Conservation (phyloP, 768 basidiomycete species). For the Xerocomellus dryophilus region DNA sequence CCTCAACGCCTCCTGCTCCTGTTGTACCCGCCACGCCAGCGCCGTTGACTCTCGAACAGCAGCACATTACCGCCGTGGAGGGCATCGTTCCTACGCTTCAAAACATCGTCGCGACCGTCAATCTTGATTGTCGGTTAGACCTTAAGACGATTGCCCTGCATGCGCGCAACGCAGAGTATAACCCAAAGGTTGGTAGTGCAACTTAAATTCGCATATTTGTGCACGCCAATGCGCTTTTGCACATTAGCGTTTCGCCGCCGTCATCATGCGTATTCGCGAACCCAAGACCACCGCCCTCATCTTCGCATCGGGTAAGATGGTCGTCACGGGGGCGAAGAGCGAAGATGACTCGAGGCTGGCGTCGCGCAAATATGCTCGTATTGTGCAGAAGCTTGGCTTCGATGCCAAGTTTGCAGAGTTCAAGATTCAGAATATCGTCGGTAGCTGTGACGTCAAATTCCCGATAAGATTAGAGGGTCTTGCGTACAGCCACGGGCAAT, state of each 20-base stretch:
- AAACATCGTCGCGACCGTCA: conserved; percentile 99
- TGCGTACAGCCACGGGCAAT: conserved; percentile 96
- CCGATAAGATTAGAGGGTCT: conserved; percentile 97
- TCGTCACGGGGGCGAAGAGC: conserved; percentile 98
- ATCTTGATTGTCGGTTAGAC: conserved; percentile 93
- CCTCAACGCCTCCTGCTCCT: conserved; percentile 51
- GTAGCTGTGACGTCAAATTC: conserved; percentile 97
- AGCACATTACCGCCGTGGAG: conserved; percentile 94
- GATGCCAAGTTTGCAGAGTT: conserved; percentile 99
- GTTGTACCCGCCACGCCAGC: conserved; percentile 65
- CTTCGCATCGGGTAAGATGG: conserved; percentile 99
- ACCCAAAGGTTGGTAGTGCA: conserved; percentile 91
- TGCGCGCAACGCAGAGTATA: conserved; percentile 98
- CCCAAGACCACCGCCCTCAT: conserved; percentile 99
- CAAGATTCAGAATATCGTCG: conserved; percentile 99
- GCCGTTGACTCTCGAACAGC: conserved; percentile 82
- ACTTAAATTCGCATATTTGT: conserved; percentile 35
- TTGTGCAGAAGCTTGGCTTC: conserved; percentile 99
- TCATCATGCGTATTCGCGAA: conserved; percentile 99
- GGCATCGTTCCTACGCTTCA: conserved; percentile 99
- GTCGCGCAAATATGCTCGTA: conserved; percentile 97
- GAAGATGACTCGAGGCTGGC: conserved; percentile 97
- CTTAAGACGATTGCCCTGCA: conserved; percentile 98
- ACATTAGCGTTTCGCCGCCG: conserved; percentile 98
- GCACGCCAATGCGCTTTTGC: conserved; percentile 61